Conservation (phyloP, 2,329 filamentous ascomycete genomes). For the Bipolaris zeicola region DNA sequence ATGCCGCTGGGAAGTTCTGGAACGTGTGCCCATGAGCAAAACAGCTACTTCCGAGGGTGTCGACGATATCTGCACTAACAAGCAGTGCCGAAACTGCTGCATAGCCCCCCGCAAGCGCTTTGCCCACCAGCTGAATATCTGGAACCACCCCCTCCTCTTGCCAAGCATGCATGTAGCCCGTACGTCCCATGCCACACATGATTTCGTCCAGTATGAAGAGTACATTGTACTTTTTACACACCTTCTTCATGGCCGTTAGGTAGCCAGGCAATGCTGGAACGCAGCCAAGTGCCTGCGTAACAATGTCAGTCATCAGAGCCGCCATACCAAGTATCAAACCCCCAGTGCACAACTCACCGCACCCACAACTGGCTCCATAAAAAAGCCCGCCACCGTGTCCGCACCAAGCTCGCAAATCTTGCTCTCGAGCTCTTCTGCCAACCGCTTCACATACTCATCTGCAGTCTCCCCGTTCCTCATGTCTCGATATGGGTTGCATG, state of each 20-base stretch:
- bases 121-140: constrained; percentile 70
- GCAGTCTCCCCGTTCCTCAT: constrained; percentile 59
- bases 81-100: constrained; percentile 66
- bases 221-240: constrained; percentile 74
- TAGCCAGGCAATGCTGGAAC: constrained; percentile 71
- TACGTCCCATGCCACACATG: constrained; percentile 70
- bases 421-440: constrained; percentile 68
- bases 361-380: constrained; percentile 75
- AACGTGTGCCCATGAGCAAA: constrained; percentile 69
- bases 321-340: background rate
- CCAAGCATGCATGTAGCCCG: constrained; percentile 66
- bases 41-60: constrained; percentile 53
- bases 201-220: constrained; percentile 81
- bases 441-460: constrained; percentile 63
- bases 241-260: constrained; percentile 67
- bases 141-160: constrained; percentile 64
- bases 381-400: constrained; percentile 71
- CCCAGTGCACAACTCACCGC: constrained; percentile 57
- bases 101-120: constrained; percentile 69
- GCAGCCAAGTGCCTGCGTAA: constrained; percentile 66
- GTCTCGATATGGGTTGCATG: constrained; percentile 70
- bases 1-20: constrained; percentile 65
- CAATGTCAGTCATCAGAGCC: constrained; percentile 1
- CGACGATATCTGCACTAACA: constrained; percentile 58
- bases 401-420: constrained; percentile 69